Base-by-base conservation (phyloP, 2,329 filamentous ascomycete genomes). In the Westerdykella ornata region DNA sequence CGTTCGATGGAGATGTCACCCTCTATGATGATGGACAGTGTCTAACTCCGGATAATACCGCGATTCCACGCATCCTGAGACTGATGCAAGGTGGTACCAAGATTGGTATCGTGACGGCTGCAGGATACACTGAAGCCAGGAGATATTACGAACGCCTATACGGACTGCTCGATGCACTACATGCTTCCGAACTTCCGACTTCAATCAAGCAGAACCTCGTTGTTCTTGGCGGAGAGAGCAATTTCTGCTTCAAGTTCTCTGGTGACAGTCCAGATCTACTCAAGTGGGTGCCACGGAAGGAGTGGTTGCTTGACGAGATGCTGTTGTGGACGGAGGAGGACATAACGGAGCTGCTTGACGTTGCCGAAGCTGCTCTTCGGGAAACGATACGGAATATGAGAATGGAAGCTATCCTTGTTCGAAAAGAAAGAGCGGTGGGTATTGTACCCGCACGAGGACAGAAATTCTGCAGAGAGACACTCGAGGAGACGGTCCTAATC, bases 1-100 rank as follows among this genome's bases (percentile, higher is more conserved):
- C 92, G 0, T 98, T 98, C 62, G 92, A 98, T 66, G 92, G 92
- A 67, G 92, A 98, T 67, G 88, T 98, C 38, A 98, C 92, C 1
- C 75, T 98, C 16, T 98, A 98, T 64, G 71, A 74, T 35, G 72
- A 98, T 59, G 92, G 92, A 11, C 76, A 88, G 55, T 86, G 80
- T 49, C 73, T 98, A 7, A 80, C 82, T 41, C 73, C 81, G 0
- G 74, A 78, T 13, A 94, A 85, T 62, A 85, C 88, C 0, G 80
- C 94, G 13, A 88, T 97, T 39, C 70, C 70, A 3, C 74, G 78
- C 8, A 77, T 82, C 35, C 56, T 81, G 41, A 81, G 82, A 46
- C 80, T 98, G 13, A 77, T 98, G 53, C 75, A 74, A 35, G 81
- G 82, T 51, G 82, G 84, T 45, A 85, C 90, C 49, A 85, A 84